Percentiles rank a stretch among this genome's conserved stretches.
phyloP scores from a whole-genome alignment of 2,329 filamentous ascomycete genomes.

The Tolypocladium tropicale region DNA sequence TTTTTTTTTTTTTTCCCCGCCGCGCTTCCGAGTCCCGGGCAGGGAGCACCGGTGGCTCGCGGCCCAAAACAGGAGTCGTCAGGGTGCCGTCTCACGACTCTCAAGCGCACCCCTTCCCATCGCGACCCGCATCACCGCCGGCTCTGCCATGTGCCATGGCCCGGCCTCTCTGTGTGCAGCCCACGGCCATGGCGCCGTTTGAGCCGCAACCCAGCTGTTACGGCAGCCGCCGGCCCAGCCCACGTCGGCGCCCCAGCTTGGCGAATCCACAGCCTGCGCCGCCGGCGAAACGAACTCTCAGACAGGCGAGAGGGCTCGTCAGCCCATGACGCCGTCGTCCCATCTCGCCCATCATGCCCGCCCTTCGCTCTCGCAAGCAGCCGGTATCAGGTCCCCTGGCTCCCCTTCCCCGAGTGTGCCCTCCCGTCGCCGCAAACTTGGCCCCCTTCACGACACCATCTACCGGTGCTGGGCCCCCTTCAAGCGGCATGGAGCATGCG shows the following conservation, averaged over 20 bases:
- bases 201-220: not conserved
- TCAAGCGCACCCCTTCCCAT: not conserved
- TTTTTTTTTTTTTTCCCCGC: no score
- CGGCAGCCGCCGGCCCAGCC: not conserved
- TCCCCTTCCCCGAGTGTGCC: not conserved
- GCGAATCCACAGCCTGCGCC: not conserved
- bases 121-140: not conserved
- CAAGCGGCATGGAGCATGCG: not conserved
- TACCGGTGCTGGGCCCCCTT: not conserved
- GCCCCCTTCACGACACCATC: not conserved
- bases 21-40: not conserved
- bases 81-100: conserved; percentile 17
- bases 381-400: not conserved
- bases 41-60: not conserved
- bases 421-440: not conserved
- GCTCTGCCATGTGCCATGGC: not conserved
- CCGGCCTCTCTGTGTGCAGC: no score
- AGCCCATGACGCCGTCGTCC: not conserved
- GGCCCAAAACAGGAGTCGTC: conserved; percentile 17
- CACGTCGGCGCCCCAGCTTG: not conserved
- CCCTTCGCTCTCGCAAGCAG: not conserved
- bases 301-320: not conserved
- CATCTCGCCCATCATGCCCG: not conserved
- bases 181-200: not conserved
- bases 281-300: not conserved